phyloP scores from a whole-genome alignment of 176 grass and related monocot genomes.

The Rhipidocladum racemiflorum region DNA sequence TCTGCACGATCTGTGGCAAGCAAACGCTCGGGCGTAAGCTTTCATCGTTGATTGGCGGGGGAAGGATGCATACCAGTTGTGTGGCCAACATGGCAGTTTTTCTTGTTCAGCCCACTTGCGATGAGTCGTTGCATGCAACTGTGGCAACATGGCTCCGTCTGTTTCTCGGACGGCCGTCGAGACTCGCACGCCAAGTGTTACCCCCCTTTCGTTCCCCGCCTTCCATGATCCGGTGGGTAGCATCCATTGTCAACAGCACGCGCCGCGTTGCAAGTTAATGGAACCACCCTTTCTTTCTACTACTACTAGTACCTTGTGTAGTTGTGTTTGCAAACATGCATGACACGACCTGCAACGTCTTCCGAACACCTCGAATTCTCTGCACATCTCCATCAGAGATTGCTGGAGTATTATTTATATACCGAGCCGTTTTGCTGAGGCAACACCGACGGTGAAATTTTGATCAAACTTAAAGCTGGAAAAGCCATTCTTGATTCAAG shows the following conservation, averaged over 20 bases:
- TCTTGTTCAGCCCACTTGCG: neutral
- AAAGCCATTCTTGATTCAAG: neutral
- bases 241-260: neutral
- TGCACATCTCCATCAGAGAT: neutral
- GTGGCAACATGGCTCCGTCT: neutral
- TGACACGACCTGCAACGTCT: neutral
- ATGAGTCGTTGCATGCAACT: neutral
- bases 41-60: conserved; percentile 7
- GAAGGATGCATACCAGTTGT: neutral
- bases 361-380: neutral
- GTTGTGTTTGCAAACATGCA: neutral
- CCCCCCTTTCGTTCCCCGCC: neutral
- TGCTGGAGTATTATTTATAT: neutral
- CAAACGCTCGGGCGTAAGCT: conserved; percentile 18
- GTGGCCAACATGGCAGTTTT: neutral
- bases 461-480: neutral
- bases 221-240: neutral
- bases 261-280: neutral
- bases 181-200: neutral
- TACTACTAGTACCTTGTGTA: too few species aligned
- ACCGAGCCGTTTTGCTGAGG: neutral
- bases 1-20: conserved; percentile 36
- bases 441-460: too few species aligned
- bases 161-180: neutral
- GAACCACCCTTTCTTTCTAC: neutral